phyloP scores from a whole-genome alignment of 2,329 filamentous ascomycete species.

The Paracoccidioides lutzii region DNA sequence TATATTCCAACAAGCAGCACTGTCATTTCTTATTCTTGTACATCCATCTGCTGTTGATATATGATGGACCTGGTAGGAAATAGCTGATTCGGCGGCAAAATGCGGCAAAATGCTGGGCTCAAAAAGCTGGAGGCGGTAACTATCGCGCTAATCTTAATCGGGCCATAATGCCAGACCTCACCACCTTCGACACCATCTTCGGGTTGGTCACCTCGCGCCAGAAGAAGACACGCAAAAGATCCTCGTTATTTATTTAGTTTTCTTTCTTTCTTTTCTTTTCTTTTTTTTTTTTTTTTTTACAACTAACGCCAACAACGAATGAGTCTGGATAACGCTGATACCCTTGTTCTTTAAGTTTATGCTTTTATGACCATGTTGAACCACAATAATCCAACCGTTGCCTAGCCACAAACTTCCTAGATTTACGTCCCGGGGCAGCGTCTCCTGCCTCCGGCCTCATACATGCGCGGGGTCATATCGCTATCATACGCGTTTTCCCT shows the following conservation, averaged over 20 bases:
- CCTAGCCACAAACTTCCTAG: neutral
- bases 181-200: no score
- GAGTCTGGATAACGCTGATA: neutral
- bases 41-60: no score
- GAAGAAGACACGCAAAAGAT: neutral
- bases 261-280: no score
- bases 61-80: neutral
- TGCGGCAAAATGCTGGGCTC: no score
- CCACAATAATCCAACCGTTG: neutral
- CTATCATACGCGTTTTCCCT: neutral
- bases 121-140: no score
- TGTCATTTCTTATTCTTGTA: no score
- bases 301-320: neutral
- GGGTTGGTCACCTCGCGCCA: no score
- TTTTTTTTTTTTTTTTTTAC: no score
- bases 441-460: neutral
- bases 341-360: neutral
- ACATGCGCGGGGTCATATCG: neutral
- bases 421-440: neutral
- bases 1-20: no score
- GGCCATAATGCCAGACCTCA: neutral
- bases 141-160: neutral
- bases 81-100: neutral
- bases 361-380: neutral
- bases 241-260: no score